These are phyloP conservation scores for Marchantia paleacea DNA, from an alignment of 225 moss, liverwort and hornwort species.

Conservation along the genomic window DNA sequence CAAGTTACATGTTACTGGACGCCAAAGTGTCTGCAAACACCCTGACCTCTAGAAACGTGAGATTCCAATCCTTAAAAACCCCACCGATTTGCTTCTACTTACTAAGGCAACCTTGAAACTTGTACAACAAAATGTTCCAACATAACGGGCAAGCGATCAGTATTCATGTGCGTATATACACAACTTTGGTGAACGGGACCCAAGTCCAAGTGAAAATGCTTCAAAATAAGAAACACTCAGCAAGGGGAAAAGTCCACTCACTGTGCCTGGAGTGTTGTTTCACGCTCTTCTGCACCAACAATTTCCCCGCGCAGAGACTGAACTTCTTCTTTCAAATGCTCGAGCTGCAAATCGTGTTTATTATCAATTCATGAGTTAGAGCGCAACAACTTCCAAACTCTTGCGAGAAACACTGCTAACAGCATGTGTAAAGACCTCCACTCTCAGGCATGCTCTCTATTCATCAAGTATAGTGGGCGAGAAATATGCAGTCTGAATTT, in stretches of 20 bases:
- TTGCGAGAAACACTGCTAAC: background rate
- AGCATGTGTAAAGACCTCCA: background rate
- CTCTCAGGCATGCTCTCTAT: background rate
- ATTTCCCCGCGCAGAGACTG: constrained; percentile 89
- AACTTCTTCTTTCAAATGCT: constrained; percentile 87
- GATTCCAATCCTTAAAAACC: background rate
- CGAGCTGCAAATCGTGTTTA: constrained; percentile 54
- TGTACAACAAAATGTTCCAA: background rate
- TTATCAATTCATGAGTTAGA: constrained; percentile 10
- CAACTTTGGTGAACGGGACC: no score
- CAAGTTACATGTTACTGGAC: background rate
- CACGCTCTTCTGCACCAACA: constrained; percentile 90
- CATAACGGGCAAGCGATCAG: background rate
- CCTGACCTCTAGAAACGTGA: background rate
- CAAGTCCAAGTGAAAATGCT: no score
- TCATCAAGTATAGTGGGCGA: background rate
- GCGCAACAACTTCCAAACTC: background rate
- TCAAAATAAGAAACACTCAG: constrained; percentile 16
- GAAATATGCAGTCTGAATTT: background rate
- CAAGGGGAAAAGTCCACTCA: constrained; percentile 15
- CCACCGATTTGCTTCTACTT: background rate
- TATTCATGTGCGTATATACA: no score
- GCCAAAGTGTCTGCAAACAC: background rate
- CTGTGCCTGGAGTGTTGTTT: constrained; percentile 84
- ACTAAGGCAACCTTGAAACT: background rate